Percentiles rank a stretch among this genome's conserved stretches.
Evolutionary conservation across 2,329 filamentous ascomycete genomes (phyloP).

Genomic region (Aspergillus floridensis): DNA sequence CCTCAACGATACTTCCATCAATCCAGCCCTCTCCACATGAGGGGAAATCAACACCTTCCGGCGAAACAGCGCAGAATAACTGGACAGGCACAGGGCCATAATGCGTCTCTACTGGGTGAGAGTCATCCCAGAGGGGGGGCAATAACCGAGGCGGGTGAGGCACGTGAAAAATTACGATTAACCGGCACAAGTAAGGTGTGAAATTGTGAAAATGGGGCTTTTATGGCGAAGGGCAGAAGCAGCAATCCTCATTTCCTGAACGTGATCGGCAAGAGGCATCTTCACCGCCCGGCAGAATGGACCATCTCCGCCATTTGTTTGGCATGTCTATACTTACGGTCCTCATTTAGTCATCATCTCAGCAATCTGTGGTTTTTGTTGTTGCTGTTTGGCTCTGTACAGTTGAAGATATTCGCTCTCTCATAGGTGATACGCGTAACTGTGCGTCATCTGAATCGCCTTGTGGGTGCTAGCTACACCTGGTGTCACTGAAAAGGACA

Average conservation of each 20-base stretch:
- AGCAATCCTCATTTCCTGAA: constrained; percentile 5
- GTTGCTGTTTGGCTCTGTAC: not conserved
- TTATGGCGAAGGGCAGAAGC: not conserved
- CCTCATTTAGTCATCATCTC: not conserved
- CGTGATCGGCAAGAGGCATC: not conserved
- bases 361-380: not conserved
- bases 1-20: constrained; percentile 35
- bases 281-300: constrained; percentile 25
- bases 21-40: constrained; percentile 22
- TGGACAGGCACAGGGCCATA: constrained; percentile 37
- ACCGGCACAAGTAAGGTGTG: not conserved
- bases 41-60: constrained; percentile 23
- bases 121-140: constrained; percentile 17
- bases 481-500: constrained; percentile 15
- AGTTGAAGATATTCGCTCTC: too few species aligned
- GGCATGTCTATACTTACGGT: too few species aligned
- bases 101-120: constrained; percentile 30
- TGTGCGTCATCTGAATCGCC: not conserved
- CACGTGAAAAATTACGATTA: not conserved
- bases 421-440: too few species aligned
- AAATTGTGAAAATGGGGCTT: not conserved
- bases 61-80: constrained; percentile 23
- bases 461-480: not conserved
- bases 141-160: constrained; percentile 1
- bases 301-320: not conserved